Evolutionary conservation across 176 grass and related monocot species (phyloP), one percentile per base, ranked within the genome.

Genomic region (Puccinellia tenuiflora): DNA sequence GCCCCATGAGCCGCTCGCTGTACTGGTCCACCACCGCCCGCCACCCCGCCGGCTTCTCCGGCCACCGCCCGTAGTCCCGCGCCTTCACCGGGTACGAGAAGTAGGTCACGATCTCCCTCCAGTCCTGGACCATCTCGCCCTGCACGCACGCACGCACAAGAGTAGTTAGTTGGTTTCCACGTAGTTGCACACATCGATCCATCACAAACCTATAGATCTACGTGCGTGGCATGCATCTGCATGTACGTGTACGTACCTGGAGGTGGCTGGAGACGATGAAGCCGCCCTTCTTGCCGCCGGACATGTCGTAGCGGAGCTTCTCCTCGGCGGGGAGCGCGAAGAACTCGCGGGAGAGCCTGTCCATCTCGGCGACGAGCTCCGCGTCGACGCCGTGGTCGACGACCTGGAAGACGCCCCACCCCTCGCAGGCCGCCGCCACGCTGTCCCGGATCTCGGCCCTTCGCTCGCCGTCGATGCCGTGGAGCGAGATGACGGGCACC

Each of bases 231-330:
- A 67, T 10, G 33, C 65, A 40, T 63, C 22, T 30, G 21, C 54
- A 18, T 6, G 16, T 57, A 14, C 5, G 26, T 17, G 68, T 24
- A 38, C 35, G 11, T 76, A 93, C 96, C 92, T 95, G 89, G 55
- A 98, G 91, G 83, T 98, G 96, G 89, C 96, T 98, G 86, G 93
- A 93, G 21, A 98, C 96, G 37, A 98, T 93, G 87, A 98, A 98
- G 0, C 96, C 96, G 18, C 96, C 91, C 80, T 98, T 98, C 93
- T 96, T 95, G 16, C 93, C 93, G 15, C 93, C 96, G 77, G 96
- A 91, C 93, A 98, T 98, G 83, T 98, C 91, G 55, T 88, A 93
- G 5, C 68, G 81, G 46, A 98, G 80, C 80, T 98, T 98, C 13
- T 98, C 96, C 74, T 90, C 91, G 0, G 93, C 73, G 26, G 96